phyloP scores from a whole-genome alignment of 108 stramenopile species.

The Ochromonas danica region DNA sequence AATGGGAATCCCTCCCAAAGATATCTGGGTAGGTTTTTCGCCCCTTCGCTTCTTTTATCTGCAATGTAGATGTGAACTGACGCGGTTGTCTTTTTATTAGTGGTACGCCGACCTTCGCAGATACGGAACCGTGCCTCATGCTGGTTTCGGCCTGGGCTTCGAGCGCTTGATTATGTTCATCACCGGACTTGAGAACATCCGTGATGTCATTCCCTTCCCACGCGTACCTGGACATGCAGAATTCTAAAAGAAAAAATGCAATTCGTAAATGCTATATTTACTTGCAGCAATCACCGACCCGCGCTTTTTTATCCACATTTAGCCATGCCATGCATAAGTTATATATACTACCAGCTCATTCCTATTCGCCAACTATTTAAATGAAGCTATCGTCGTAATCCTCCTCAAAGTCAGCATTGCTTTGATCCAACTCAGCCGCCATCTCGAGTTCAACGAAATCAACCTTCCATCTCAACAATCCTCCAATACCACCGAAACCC shows the following conservation, averaged over 20 bases:
- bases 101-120: conserved; percentile 88
- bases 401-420: conserved; percentile 30
- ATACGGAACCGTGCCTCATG: conserved; percentile 83
- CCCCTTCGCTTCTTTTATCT: too few relatives aligned
- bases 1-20: conserved; percentile 67
- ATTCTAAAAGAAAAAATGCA: too few relatives aligned
- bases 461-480: conserved; percentile 95
- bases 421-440: conserved; percentile 56
- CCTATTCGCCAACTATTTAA: neutral
- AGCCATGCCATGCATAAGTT: too few relatives aligned
- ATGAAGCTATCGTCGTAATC: conserved; percentile 32
- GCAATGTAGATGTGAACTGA: too few relatives aligned
- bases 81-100: too few relatives aligned
- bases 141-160: conserved; percentile 92
- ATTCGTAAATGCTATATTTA: too few relatives aligned
- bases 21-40: too few relatives aligned
- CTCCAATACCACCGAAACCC: conserved; percentile 98
- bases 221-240: conserved; percentile 80
- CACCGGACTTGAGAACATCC: conserved; percentile 71
- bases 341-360: too few relatives aligned
- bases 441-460: conserved; percentile 89
- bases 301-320: too few relatives aligned
- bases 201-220: conserved; percentile 93
- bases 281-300: too few relatives aligned
- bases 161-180: conserved; percentile 79